Evolutionary conservation across 345 rosid species (phyloP), one percentile per base, ranked within the genome.

Genomic region (Aquilaria yunnanensis): DNA sequence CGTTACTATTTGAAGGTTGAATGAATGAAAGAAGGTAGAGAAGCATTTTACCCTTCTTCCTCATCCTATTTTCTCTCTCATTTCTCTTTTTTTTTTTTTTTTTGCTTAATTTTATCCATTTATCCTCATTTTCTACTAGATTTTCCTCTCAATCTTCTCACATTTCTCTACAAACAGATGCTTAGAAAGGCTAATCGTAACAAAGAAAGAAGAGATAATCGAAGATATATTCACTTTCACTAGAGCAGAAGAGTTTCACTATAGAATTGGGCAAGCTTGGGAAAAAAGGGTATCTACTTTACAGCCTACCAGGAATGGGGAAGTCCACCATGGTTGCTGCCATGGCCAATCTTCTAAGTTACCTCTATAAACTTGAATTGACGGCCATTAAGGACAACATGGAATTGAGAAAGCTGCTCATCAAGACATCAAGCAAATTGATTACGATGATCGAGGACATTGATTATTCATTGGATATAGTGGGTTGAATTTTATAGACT

Each of bases 281-380:
- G 51, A 62, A 62, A 29, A 33, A 56, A 11, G 57, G 65, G 2
- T 50, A 62, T 62, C 48, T 62, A 9, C 56, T 62, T 32, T 62
- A 51, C 37, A 56, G 65, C 9, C 56, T 56, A 4, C 56, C 65
- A 32, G 65, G 65, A 14, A 62, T 48, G 0, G 65, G 65, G 1
- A 62, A 62, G 5, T 62, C 65, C 33, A 62, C 65, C 10, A 51
- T 62, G 65, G 51, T 62, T 33, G 56, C 65, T 50, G 65, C 65
- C 32, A 62, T 61, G 65, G 56, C 65, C 10, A 62, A 62, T 62
- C 47, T 62, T 5, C 23, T 62, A 10, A 41, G 56, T 5, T 62
- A 62, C 56, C 50, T 62, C 4, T 62, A 62, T 50, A 56, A 62
- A 33, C 65, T 62, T 14, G 56, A 62, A 34, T 34, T 62, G 12